phyloP scores from a whole-genome alignment of 129 eudicot genomes.

The Pseudognaphalium luteoalbum region DNA sequence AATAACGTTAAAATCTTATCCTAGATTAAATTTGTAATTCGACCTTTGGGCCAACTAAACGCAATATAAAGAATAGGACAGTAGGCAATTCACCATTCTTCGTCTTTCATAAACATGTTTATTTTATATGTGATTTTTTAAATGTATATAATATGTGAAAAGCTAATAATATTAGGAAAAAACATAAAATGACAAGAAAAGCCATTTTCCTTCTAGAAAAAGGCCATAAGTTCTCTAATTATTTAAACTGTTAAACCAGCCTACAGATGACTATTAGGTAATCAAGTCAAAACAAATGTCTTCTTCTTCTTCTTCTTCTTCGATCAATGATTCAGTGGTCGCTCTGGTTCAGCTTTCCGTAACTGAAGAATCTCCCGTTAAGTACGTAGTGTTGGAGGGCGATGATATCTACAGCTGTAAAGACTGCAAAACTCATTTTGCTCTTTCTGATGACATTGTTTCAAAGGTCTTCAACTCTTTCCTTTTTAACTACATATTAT shows the following conservation, averaged over 20 bases:
- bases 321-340: not conserved
- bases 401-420: constrained; percentile 80
- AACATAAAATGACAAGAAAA: no score
- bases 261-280: not conserved
- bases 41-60: no score
- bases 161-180: no score
- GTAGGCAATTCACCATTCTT: no score
- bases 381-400: constrained; percentile 68
- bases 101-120: no score
- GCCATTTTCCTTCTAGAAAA: no score
- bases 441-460: constrained; percentile 64
- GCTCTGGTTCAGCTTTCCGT: not conserved
- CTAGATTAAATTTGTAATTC: no score
- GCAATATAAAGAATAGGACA: no score
- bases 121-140: no score
- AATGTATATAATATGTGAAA: no score
- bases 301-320: not conserved
- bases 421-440: constrained; percentile 89
- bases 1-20: no score
- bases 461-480: constrained; percentile 57
- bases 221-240: no score
- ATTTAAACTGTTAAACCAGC: not conserved
- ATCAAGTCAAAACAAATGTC: not conserved
- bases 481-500: not conserved
- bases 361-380: not conserved